These are phyloP conservation scores for Serendipita sp. DNA, from an alignment of 768 basidiomycete species.

Conservation along the genomic window DNA sequence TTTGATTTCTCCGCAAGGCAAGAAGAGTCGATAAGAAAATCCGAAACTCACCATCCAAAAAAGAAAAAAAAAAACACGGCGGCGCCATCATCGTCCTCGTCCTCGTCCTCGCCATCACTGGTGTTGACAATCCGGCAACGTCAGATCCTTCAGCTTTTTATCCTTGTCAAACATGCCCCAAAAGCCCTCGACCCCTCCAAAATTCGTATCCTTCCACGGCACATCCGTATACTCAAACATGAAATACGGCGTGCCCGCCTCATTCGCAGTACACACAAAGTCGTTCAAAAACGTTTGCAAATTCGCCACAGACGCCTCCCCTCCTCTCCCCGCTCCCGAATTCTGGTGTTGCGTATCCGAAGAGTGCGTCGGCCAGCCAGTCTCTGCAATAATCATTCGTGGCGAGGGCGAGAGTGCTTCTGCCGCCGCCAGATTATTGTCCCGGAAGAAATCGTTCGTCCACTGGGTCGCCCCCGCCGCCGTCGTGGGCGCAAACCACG, in stretches of 20 bases:
- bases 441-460: slow-evolving; percentile 66
- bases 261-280: slow-evolving; percentile 78
- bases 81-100: too few relatives aligned
- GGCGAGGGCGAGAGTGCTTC: slow-evolving; percentile 50
- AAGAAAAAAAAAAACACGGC: too few relatives aligned
- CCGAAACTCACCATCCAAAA: too few relatives aligned
- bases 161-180: slow-evolving; percentile 56
- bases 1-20: too few relatives aligned
- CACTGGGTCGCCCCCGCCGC: slow-evolving; percentile 57
- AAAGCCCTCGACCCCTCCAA: slow-evolving; percentile 6
- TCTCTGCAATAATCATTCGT: slow-evolving; percentile 84
- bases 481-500: slow-evolving; percentile 74
- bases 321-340: slow-evolving; percentile 7
- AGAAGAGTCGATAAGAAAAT: too few relatives aligned
- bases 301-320: slow-evolving; percentile 21
- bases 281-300: slow-evolving; percentile 64
- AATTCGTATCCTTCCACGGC: slow-evolving; percentile 45
- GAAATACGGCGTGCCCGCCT: slow-evolving; percentile 72
- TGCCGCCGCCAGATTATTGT: slow-evolving; percentile 46
- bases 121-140: slow-evolving; percentile 21
- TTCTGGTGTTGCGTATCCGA: slow-evolving; percentile 39
- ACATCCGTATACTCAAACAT: slow-evolving; percentile 79
- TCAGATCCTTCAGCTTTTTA: slow-evolving; percentile 21
- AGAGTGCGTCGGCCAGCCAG: slow-evolving; percentile 66
- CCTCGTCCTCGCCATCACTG: background rate